Base-by-base conservation (phyloP, 2,329 filamentous ascomycete genomes). In the Aspergillus ibericus region DNA sequence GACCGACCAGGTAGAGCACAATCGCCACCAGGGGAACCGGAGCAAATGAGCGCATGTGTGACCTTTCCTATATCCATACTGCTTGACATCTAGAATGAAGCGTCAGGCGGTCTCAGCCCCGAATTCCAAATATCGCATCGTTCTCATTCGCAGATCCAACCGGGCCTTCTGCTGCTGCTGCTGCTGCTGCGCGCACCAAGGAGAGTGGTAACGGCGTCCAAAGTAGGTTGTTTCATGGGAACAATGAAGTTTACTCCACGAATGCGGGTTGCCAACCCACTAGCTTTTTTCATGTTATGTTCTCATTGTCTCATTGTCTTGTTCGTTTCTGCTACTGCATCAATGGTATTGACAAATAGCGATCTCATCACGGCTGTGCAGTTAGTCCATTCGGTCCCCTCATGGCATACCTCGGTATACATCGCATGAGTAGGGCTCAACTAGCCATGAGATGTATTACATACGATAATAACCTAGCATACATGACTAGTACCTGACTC, bases 391-490 rank as follows among this genome's bases (percentile, higher is more conserved):
- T n/a, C n/a, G n/a, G n/a, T n/a, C n/a, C 5, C 29, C 29, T 9
- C 29, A 32, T 10, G 29, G 29, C 6, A 10, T 32, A 32, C 29
- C 29, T 32, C 29, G 29, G 29, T 42, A 42, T 42, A 42, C 9
- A 42, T 42, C 38, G 20, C n/a, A 18, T 16, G 25, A n/a, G 8
- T 34, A 32, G 18, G 36, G 25, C 16, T 44, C 25, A 42, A 15
- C 29, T 29, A 15, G 2, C n/a, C n/a, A 29, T 5, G 9, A 29
- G 12, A 53, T 42, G 58, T 63, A 55, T 60, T 52, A 60, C 51
- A 58, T 57, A 62, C 55, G n/a, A n/a, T n/a, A 62, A 62, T 59
- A 38, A 51, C 56, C 42, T 56, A 50, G 27, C 27, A 10, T 32
- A 32, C 29, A 10, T 32, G n/a, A 25, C 22, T 5, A 32, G 56